Conservation (phyloP, 768 basidiomycete species). For the Crepidotus variabilis region DNA sequence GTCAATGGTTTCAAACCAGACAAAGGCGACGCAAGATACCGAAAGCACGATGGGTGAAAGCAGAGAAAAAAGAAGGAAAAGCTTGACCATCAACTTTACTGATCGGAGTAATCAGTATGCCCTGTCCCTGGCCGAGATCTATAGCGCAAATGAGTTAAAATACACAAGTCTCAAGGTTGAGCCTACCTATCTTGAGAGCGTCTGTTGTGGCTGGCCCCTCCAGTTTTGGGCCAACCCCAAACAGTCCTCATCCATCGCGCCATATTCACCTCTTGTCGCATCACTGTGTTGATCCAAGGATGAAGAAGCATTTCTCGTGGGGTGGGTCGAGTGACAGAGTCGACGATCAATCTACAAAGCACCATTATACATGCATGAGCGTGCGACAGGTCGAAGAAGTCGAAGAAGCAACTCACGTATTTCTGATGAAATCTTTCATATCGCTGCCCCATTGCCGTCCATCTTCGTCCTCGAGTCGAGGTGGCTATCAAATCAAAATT, state of each 20-base stretch:
- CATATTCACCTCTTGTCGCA: conserved; percentile 86
- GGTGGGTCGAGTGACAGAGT: conserved; percentile 65
- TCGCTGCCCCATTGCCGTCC: conserved; percentile 69
- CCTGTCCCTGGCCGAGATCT: conserved; percentile 30
- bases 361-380: conserved; percentile 8
- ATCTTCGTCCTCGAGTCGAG: conserved; percentile 75
- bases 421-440: conserved; percentile 90
- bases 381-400: neutral
- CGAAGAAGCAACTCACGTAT: conserved; percentile 54
- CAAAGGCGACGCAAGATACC: neutral
- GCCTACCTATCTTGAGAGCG: conserved; percentile 43
- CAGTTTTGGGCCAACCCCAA: conserved; percentile 66
- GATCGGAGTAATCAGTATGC: conserved; percentile 11
- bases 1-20: neutral
- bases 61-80: neutral
- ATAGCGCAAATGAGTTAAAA: conserved; percentile 12
- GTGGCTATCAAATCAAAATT: conserved; percentile 52
- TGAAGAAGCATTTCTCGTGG: conserved; percentile 82
- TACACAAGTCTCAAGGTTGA: conserved; percentile 1
- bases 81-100: neutral
- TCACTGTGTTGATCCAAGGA: conserved; percentile 74
- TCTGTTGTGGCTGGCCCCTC: conserved; percentile 15
- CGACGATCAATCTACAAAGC: conserved; percentile 60
- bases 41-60: neutral
- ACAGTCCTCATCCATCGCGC: conserved; percentile 83